Percentiles rank a stretch among this genome's conserved stretches.
phyloP scores from a whole-genome alignment of 768 basidiomycete species.

The Hypholoma fasciculare region DNA sequence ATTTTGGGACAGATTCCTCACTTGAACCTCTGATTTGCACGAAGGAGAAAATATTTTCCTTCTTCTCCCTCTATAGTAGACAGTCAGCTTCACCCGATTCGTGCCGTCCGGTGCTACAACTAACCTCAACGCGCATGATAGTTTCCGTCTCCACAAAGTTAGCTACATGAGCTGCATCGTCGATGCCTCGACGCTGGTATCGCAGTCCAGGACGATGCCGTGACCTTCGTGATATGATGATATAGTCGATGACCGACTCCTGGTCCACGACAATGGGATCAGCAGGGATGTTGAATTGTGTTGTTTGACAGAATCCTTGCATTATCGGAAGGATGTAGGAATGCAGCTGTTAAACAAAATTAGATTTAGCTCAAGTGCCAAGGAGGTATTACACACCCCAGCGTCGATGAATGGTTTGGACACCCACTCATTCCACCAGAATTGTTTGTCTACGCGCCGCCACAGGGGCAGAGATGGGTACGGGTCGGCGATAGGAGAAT shows the following conservation, averaged over 20 bases:
- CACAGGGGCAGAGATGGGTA: constrained; percentile 81
- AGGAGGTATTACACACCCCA: constrained; percentile 55
- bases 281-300: constrained; percentile 63
- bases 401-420: constrained; percentile 83
- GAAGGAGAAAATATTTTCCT: constrained; percentile 81
- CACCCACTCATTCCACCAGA: constrained; percentile 97
- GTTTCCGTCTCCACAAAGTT: constrained; percentile 98
- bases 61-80: constrained; percentile 62
- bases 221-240: constrained; percentile 83
- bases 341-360: constrained; percentile 54
- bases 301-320: constrained; percentile 87
- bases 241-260: constrained; percentile 68
- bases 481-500: constrained; percentile 68
- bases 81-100: background rate
- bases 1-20: constrained; percentile 31
- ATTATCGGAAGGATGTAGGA: constrained; percentile 87
- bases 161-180: constrained; percentile 90
- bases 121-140: constrained; percentile 78
- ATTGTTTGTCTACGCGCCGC: constrained; percentile 86
- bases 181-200: constrained; percentile 93
- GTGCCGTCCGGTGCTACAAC: constrained; percentile 13
- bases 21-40: constrained; percentile 93
- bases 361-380: background rate
- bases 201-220: constrained; percentile 89
- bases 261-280: constrained; percentile 43